These are phyloP conservation scores for Auxenochlorella pyrenoidosa DNA, from an alignment of 139 green algal species.

Conservation along the genomic window DNA sequence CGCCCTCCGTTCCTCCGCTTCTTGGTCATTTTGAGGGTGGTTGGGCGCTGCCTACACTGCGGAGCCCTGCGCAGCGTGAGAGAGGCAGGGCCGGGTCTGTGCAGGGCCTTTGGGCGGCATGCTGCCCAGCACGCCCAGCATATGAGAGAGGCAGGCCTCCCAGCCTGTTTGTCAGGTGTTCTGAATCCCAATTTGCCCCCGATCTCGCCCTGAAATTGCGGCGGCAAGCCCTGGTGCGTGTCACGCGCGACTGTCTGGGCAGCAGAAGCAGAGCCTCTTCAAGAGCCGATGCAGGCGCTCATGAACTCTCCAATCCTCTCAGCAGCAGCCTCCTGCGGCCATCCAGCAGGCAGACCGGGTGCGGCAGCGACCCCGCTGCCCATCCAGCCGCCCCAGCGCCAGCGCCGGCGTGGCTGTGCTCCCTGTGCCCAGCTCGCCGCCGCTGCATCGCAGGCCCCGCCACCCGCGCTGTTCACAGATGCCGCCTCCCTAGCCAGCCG, in stretches of 20 bases:
- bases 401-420: background rate
- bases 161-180: too few relatives aligned
- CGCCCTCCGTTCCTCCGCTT: conserved; percentile 60
- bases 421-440: background rate
- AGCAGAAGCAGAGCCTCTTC: too few relatives aligned
- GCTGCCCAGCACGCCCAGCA: too few relatives aligned
- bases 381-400: background rate
- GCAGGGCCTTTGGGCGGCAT: background rate
- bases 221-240: too few relatives aligned
- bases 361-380: background rate
- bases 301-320: too few relatives aligned
- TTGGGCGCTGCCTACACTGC: background rate
- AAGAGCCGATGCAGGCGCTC: too few relatives aligned
- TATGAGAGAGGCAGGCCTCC: background rate
- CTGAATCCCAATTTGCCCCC: too few relatives aligned
- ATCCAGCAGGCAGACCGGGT: too few relatives aligned
- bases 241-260: background rate
- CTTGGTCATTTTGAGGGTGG: conserved; percentile 52
- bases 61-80: background rate
- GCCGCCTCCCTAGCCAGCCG: background rate
- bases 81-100: background rate
- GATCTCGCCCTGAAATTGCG: too few relatives aligned
- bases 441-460: background rate
- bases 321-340: background rate
- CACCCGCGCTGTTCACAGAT: background rate